phyloP scores from a whole-genome alignment of 2,329 filamentous ascomycete species.

The Fusarium clavum region DNA sequence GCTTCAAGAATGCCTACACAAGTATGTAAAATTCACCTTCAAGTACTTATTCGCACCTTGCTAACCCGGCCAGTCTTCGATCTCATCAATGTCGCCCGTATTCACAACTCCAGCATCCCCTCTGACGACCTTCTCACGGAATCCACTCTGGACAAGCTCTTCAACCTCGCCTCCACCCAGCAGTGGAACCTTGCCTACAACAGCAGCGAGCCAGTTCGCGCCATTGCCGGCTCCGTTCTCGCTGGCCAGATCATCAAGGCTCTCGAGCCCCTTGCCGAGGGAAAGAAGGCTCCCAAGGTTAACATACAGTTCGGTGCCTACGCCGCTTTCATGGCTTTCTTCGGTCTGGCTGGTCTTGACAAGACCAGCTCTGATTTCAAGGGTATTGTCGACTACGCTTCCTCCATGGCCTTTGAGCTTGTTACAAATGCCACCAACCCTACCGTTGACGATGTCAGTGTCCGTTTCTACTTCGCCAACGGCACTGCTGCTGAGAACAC shows the following conservation, averaged over 20 bases:
- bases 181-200: conserved; percentile 90
- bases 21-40: conserved; percentile 67
- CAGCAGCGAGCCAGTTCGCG: conserved; percentile 72
- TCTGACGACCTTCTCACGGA: conserved; percentile 69
- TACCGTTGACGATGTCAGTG: conserved; percentile 59
- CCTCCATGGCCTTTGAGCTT: conserved; percentile 82
- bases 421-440: conserved; percentile 66
- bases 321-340: conserved; percentile 71
- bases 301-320: conserved; percentile 71
- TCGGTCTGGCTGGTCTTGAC: conserved; percentile 67
- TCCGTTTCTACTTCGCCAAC: conserved; percentile 72
- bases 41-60: conserved; percentile 50
- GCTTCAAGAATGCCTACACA: conserved; percentile 70
- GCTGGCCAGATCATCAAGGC: conserved; percentile 66
- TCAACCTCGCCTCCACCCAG: conserved; percentile 80
- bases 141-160: conserved; percentile 70
- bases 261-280: conserved; percentile 64
- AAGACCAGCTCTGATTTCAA: conserved; percentile 71
- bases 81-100: conserved; percentile 68
- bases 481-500: conserved; percentile 67
- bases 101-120: conserved; percentile 71
- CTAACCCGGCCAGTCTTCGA: conserved; percentile 63
- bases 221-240: conserved; percentile 68
- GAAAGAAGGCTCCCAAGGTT: conserved; percentile 54
- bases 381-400: conserved; percentile 86